phyloP scores from a whole-genome alignment of 768 basidiomycete species.

The Trametopsis cervina region DNA sequence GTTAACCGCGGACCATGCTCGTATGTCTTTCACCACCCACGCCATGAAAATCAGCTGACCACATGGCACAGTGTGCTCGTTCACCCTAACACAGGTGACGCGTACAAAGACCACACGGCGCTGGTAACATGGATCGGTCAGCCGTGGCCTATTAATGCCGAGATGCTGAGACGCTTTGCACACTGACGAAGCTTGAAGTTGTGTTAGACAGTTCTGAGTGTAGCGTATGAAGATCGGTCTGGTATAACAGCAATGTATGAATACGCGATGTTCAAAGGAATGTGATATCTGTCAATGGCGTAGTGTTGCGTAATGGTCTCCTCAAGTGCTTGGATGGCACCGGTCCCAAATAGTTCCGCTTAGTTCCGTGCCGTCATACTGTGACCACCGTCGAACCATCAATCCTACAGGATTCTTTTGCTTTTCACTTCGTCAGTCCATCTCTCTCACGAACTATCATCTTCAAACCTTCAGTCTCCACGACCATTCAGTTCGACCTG shows the following conservation, averaged over 20 bases:
- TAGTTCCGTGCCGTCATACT: not conserved
- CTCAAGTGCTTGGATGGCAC: too few relatives aligned
- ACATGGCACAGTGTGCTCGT: conserved; percentile 47
- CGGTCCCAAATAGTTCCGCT: too few relatives aligned
- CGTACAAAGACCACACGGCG: conserved; percentile 55
- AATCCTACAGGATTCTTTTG: too few relatives aligned
- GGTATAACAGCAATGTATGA: too few relatives aligned
- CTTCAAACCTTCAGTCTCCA: conserved; percentile 1
- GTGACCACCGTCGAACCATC: not conserved
- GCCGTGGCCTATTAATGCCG: conserved; percentile 46
- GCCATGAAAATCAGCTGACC: not conserved
- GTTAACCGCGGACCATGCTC: conserved; percentile 67
- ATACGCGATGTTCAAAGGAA: too few relatives aligned
- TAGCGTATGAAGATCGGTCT: too few relatives aligned
- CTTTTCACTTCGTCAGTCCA: not conserved
- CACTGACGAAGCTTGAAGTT: too few relatives aligned
- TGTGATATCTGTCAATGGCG: too few relatives aligned
- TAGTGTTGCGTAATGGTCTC: too few relatives aligned
- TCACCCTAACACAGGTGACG: conserved; percentile 62
- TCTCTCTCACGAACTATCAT: not conserved
- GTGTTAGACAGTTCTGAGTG: too few relatives aligned
- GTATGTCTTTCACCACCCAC: conserved; percentile 32
- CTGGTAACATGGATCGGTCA: conserved; percentile 61
- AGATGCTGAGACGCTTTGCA: conserved; percentile 26
- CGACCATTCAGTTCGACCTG: not conserved